A percentile compares a stretch with the other conserved stretches of the same genome.
These are phyloP conservation scores for Monsonia emarginata DNA, from an alignment of 441 rosid species.

Conservation along the genomic window DNA sequence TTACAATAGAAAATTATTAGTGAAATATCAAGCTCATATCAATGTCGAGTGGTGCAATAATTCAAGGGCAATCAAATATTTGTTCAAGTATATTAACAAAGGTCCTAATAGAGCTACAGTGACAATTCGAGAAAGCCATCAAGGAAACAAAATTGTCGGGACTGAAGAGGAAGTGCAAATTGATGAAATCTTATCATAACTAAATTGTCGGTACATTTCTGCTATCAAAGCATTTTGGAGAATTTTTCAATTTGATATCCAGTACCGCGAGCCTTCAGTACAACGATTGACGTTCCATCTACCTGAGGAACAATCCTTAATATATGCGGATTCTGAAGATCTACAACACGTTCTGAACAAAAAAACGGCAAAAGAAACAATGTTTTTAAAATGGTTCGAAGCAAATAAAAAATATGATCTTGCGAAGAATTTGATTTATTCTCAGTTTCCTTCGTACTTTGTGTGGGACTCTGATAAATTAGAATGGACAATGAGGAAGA, in stretches of 20 bases:
- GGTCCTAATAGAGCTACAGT: conserved; percentile 1
- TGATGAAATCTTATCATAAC: neutral
- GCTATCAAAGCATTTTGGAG: conserved; percentile 15
- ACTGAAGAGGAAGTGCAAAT: neutral
- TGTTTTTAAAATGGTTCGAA: no score
- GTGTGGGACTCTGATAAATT: no score
- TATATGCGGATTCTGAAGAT: neutral
- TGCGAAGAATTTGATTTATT: no score
- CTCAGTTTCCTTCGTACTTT: no score
- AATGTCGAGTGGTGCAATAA: conserved; percentile 8
- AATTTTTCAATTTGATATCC: conserved; percentile 14
- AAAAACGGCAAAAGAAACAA: no score
- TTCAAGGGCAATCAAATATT: conserved; percentile 1
- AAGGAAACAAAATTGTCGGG: neutral
- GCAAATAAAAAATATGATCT: no score
- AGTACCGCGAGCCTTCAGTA: neutral
- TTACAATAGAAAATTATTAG: neutral
- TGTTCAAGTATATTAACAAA: conserved; percentile 20
- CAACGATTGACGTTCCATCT: neutral
- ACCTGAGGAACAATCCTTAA: neutral
- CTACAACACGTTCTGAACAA: neutral
- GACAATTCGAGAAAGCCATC: neutral
- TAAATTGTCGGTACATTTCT: conserved; percentile 8
- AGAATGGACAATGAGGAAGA: no score
- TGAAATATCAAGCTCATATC: conserved; percentile 5